Conservation (phyloP, 2,329 filamentous ascomycete genomes). For the Nemania sp. region DNA sequence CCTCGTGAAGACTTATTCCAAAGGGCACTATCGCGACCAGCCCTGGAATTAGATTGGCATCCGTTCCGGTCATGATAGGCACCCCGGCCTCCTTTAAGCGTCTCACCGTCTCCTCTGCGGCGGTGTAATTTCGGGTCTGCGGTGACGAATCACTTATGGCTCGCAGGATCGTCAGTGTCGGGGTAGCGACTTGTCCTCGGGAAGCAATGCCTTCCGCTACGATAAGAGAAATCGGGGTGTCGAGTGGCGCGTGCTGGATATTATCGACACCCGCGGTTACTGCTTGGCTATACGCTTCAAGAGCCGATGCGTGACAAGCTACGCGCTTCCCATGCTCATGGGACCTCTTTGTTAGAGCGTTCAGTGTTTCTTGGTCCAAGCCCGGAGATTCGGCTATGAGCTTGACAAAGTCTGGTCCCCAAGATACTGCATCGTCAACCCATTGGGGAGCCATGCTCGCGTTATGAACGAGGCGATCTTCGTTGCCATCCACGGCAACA, state of each 20-base stretch:
- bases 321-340: slow-evolving; percentile 17
- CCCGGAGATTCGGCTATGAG: slow-evolving; percentile 20
- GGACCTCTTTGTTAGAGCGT: slow-evolving; percentile 11
- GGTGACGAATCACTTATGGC: slow-evolving; percentile 16
- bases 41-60: slow-evolving; percentile 12
- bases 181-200: slow-evolving; percentile 8
- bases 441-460: slow-evolving; percentile 15
- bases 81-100: slow-evolving; percentile 18
- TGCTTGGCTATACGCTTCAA: slow-evolving; percentile 17
- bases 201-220: slow-evolving; percentile 9
- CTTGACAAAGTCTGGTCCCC: slow-evolving; percentile 23
- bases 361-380: slow-evolving; percentile 18
- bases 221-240: slow-evolving; percentile 5
- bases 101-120: slow-evolving; percentile 17
- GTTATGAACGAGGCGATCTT: slow-evolving; percentile 15
- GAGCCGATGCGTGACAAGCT: slow-evolving; percentile 17
- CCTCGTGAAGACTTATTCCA: slow-evolving; percentile 20
- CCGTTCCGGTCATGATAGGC: slow-evolving; percentile 22
- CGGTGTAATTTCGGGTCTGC: slow-evolving; percentile 12
- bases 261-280: slow-evolving; percentile 14
- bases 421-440: slow-evolving; percentile 14
- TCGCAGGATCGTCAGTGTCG: slow-evolving; percentile 20
- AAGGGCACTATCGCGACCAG: slow-evolving; percentile 10
- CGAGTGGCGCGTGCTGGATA: slow-evolving; percentile 21
- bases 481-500: slow-evolving; percentile 12